Evolutionary conservation across 2,329 filamentous ascomycete genomes (phyloP), one percentile per base, ranked within the genome.

Genomic region (Colletotrichum sansevieriae): DNA sequence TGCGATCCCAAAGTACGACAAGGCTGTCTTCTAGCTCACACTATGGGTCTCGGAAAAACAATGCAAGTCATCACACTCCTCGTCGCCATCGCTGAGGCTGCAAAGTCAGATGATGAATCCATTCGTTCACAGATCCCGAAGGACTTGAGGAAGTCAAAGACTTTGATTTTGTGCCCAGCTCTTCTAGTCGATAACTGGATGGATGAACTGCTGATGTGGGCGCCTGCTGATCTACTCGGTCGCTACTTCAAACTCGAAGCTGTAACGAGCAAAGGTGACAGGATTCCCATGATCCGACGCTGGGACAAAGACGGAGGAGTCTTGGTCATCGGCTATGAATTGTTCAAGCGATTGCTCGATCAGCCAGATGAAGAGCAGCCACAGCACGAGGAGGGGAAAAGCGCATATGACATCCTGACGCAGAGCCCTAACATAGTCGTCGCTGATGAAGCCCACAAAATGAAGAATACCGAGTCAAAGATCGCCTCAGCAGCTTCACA

Each of bases 21-120:
- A 77, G 94, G 94, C 2, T 97, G 93, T 75, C 84, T 97, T 12
- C 83, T 97, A 20, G 92, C 94, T 6, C 94, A 97, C 77, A 93
- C 92, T 0, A 97, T 97, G 94, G 95, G 95, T 1, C 81, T 97
- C 2, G 94, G 94, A 15, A 98, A 97, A 81, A 97, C 94, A 0
- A 94, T 97, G 90, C 94, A 97, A 80, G 88, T 94, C 6, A 93
- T 97, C 68, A 92, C 93, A 0, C 82, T 97, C n/a, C 85, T 98
- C 6, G 86, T 92, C 15, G 90, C 92, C 0, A 87, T 97, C 70
- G 84, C 89, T 4, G 86, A 92, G 72, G 88, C 93, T 3, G 84
- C 88, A 4, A 76, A 77, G 20, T 95, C 92, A 0, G 35, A 77
- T 0, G 86, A 94, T 62, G 77, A 80, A 0, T 77, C 81, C 0